Conservation (phyloP, 495 filamentous ascomycete genomes). For the Poronia punctata region DNA sequence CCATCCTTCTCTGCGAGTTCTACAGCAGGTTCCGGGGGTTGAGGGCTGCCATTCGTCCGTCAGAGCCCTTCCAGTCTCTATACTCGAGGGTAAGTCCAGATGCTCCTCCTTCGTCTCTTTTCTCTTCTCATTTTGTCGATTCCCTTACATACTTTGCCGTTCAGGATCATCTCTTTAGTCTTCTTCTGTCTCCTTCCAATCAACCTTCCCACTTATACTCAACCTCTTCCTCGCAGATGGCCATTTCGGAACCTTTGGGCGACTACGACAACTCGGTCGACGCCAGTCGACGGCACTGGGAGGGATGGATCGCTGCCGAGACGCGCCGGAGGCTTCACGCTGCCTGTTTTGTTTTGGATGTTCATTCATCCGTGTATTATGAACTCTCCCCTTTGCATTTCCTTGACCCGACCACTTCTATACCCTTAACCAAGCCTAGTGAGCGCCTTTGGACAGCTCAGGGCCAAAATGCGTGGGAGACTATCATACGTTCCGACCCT, state of each 20-base stretch:
- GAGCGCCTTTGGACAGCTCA: conserved; percentile 34
- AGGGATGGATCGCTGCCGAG: conserved; percentile 41
- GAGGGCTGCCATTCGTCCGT: conserved; percentile 35
- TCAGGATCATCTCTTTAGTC: conserved; percentile 28
- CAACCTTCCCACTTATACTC: conserved; percentile 36
- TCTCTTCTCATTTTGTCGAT: conserved; percentile 29
- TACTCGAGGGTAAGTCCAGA: conserved; percentile 44
- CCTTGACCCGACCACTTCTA: conserved; percentile 20
- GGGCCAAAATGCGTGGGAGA: conserved; percentile 29
- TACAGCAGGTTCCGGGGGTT: conserved; percentile 47
- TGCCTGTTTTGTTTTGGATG: conserved; percentile 45
- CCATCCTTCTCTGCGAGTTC: conserved; percentile 48
- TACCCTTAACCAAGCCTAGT: conserved; percentile 32
- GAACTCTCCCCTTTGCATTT: conserved; percentile 31
- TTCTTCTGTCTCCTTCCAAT: conserved; percentile 28
- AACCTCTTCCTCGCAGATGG: conserved; percentile 39
- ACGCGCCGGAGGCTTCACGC: conserved; percentile 42
- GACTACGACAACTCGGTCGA: conserved; percentile 16
- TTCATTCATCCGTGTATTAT: conserved; percentile 43
- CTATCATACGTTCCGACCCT: conserved; percentile 18
- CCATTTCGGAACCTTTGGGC: conserved; percentile 24
- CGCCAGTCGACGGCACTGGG: conserved; percentile 33
- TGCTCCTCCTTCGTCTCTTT: conserved; percentile 24
- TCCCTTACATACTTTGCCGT: conserved; percentile 28
- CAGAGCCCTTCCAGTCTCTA: conserved; percentile 43